phyloP scores from a whole-genome alignment of 1,139 yeast species.

The Lodderomyces orthopsilosis region DNA sequence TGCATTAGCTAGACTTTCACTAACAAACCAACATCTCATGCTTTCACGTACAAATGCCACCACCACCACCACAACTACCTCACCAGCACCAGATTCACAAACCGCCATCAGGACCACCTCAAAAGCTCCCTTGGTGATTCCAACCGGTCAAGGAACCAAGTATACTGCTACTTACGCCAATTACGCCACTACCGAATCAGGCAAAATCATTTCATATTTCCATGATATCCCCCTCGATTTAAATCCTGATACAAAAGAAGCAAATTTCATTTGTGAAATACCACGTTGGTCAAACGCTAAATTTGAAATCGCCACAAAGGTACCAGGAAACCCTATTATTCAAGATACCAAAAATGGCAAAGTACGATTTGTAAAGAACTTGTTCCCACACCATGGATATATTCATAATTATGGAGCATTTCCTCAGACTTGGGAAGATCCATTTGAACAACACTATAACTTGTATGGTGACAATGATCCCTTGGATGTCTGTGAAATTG shows the following conservation, averaged over 20 bases:
- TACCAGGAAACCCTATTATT: constrained; percentile 71
- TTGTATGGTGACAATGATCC: constrained; percentile 89
- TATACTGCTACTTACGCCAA: constrained; percentile 32
- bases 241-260: constrained; percentile 60
- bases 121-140: constrained; percentile 8
- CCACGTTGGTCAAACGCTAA: constrained; percentile 93
- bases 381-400: constrained; percentile 89
- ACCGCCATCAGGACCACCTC: constrained; percentile 10
- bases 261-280: constrained; percentile 85
- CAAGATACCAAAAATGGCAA: constrained; percentile 86
- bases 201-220: constrained; percentile 66
- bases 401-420: constrained; percentile 92
- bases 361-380: constrained; percentile 79
- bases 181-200: constrained; percentile 37
- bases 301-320: constrained; percentile 72
- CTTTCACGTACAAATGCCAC: constrained; percentile 12
- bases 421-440: constrained; percentile 97
- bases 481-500: constrained; percentile 86
- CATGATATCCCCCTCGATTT: constrained; percentile 75
- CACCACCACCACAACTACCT: constrained; percentile 3
- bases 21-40: constrained; percentile 22
- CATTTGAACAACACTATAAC: constrained; percentile 60
- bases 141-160: constrained; percentile 32
- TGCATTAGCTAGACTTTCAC: constrained; percentile 21
- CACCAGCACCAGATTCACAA: constrained; percentile 1